These are phyloP conservation scores for Cinchona pubescens DNA, from an alignment of 257 asterid genomes.

Conservation along the genomic window DNA sequence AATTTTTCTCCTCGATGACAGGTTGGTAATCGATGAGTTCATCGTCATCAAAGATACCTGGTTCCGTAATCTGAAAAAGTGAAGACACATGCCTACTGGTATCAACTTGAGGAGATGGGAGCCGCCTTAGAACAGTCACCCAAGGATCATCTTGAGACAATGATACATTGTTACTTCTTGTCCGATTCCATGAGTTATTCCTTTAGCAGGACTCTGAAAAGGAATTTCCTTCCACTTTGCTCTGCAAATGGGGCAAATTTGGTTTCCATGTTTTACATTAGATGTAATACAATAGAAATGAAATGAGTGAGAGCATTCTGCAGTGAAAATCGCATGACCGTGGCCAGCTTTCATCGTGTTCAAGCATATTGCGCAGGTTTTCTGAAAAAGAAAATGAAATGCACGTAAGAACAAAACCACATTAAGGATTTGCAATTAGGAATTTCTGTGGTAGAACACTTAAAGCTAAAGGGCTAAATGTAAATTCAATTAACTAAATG, in stretches of 20 bases:
- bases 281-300: constrained; percentile 87
- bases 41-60: constrained; percentile 69
- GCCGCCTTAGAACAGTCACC: constrained; percentile 35
- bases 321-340: constrained; percentile 91
- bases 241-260: constrained; percentile 78
- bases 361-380: constrained; percentile 78
- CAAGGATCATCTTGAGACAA: constrained; percentile 45
- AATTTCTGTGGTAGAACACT: not conserved
- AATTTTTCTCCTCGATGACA: constrained; percentile 3
- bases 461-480: not conserved
- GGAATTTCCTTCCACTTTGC: constrained; percentile 94
- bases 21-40: constrained; percentile 38
- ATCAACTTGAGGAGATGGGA: constrained; percentile 47
- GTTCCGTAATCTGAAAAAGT: constrained; percentile 42
- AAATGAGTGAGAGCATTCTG: constrained; percentile 90
- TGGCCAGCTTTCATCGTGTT: constrained; percentile 61
- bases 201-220: constrained; percentile 43
- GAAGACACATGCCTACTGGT: constrained; percentile 25
- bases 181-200: constrained; percentile 33
- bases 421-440: not conserved
- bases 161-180: constrained; percentile 32
- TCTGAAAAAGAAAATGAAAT: constrained; percentile 41
- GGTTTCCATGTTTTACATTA: constrained; percentile 80
- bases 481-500: not conserved
- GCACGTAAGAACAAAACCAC: constrained; percentile 10